Evolutionary conservation across 1,284 basidiomycete species (phyloP), one percentile per base, ranked within the genome.

Genomic region (Sparassis latifolia): DNA sequence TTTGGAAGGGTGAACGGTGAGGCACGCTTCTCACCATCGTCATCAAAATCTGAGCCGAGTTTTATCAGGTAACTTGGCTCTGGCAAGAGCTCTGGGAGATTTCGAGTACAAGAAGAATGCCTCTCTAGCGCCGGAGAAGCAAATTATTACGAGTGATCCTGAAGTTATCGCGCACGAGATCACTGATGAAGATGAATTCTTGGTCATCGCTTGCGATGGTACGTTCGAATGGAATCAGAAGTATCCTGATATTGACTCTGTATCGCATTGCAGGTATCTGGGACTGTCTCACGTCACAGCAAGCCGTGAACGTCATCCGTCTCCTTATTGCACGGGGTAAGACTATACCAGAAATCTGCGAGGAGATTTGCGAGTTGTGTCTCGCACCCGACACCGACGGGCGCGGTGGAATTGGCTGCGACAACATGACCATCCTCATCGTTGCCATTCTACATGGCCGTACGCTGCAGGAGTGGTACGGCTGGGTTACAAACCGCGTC

Each of bases 41-140:
- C 48, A 39, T 44, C 20, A 39, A 20, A 37, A 47, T 27, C 29
- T 39, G 51, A 31, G 41, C 32, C 31, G 52, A 20, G 32, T 42
- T 32, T 43, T 45, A 38, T 12, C 62, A 96, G 93, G 97, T 55
- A 99, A 99, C 66, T 82, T 99, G 51, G 96, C 97, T 0, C 74
- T 99, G 41, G 97, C 95, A 27, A 79, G 97, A 60, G 97, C 97
- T 1, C 77, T 99, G 31, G 97, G 97, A 50, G 97, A 99, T 68
- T 99, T 99, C 65, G 94, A 97, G 62, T 99, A 97, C 78, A 99
- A 99, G 79, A 94, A 96, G 71, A 96, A 95, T 66, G 79, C 80
- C 48, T 72, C 80, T 7, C 71, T 98, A 12, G 71, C 80, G 31
- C 84, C 95, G 12, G 95, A 99, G 69, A 80, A 84, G 51, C 97